Evolutionary conservation across 2,329 filamentous ascomycete genomes (phyloP).

Genomic region (Hymenoscyphus scutula): DNA sequence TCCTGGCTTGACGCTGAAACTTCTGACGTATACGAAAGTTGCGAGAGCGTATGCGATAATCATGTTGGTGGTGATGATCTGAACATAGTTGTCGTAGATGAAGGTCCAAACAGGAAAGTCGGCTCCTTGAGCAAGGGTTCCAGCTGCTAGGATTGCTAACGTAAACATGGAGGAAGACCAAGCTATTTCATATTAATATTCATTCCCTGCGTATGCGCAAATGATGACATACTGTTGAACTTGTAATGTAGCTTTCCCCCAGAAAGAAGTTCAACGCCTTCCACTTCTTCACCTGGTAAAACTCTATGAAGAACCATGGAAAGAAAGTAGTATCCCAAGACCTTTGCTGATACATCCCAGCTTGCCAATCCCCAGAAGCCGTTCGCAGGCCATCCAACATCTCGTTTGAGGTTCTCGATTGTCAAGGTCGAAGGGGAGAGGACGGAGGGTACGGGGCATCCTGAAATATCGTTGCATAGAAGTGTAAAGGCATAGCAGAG

Average conservation of each 20-base stretch:
- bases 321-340: constrained; percentile 74
- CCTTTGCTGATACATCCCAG: constrained; percentile 65
- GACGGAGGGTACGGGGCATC: constrained; percentile 82
- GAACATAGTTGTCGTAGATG: constrained; percentile 86
- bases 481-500: constrained; percentile 79
- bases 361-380: constrained; percentile 71
- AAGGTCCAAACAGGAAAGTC: constrained; percentile 89
- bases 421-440: constrained; percentile 70
- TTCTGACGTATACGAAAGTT: constrained; percentile 75
- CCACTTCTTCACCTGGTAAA: constrained; percentile 68
- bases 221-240: constrained; percentile 61
- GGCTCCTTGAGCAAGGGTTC: constrained; percentile 73
- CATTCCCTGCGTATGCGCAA: not conserved
- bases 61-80: constrained; percentile 80
- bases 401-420: constrained; percentile 69
- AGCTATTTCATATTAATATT: constrained; percentile 47
- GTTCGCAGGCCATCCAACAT: constrained; percentile 76
- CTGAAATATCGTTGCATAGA: constrained; percentile 87
- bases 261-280: constrained; percentile 67
- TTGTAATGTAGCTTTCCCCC: constrained; percentile 79
- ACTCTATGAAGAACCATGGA: constrained; percentile 72
- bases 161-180: constrained; percentile 74
- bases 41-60: constrained; percentile 71
- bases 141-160: constrained; percentile 67
- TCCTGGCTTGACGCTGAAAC: constrained; percentile 76